Conservation (phyloP, 108 stramenopile species). For the Cyclotella sp. region DNA sequence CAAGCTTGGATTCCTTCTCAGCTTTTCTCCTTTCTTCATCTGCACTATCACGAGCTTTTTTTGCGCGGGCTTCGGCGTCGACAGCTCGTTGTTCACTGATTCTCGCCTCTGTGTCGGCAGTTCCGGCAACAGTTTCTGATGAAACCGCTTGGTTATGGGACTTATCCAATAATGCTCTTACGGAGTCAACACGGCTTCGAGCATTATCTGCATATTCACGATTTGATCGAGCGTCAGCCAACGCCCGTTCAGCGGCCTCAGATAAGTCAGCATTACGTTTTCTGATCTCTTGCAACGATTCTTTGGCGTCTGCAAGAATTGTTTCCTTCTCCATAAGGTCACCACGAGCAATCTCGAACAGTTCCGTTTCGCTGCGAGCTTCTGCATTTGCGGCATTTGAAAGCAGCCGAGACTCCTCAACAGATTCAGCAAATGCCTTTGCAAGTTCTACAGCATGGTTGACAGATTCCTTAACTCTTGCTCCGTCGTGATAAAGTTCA, state of each 20-base stretch:
- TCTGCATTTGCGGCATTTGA: constrained; percentile 55
- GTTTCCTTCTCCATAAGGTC: constrained; percentile 56
- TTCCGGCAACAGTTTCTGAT: constrained; percentile 76
- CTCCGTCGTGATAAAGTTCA: constrained; percentile 46
- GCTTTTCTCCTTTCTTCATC: constrained; percentile 63
- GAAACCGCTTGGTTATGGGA: constrained; percentile 57
- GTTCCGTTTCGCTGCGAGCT: constrained; percentile 63
- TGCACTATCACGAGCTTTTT: constrained; percentile 62
- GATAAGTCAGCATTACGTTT: constrained; percentile 50
- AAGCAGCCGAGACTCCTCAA: constrained; percentile 55
- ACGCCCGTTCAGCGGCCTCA: constrained; percentile 64
- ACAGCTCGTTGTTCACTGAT: constrained; percentile 82
- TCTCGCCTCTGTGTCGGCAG: constrained; percentile 82
- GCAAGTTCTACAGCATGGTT: constrained; percentile 66
- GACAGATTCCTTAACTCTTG: constrained; percentile 52
- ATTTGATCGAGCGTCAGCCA: constrained; percentile 62
- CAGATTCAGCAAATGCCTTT: constrained; percentile 66
- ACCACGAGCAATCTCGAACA: constrained; percentile 58
- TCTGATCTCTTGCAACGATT: constrained; percentile 48
- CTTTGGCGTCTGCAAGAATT: constrained; percentile 61
- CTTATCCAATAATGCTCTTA: constrained; percentile 61
- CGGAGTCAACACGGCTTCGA: constrained; percentile 54
- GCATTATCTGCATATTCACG: constrained; percentile 75
- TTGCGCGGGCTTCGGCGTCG: constrained; percentile 74
- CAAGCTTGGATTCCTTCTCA: constrained; percentile 69